Conservation (phyloP, 1,284 basidiomycete species). For the Somion occarium region DNA sequence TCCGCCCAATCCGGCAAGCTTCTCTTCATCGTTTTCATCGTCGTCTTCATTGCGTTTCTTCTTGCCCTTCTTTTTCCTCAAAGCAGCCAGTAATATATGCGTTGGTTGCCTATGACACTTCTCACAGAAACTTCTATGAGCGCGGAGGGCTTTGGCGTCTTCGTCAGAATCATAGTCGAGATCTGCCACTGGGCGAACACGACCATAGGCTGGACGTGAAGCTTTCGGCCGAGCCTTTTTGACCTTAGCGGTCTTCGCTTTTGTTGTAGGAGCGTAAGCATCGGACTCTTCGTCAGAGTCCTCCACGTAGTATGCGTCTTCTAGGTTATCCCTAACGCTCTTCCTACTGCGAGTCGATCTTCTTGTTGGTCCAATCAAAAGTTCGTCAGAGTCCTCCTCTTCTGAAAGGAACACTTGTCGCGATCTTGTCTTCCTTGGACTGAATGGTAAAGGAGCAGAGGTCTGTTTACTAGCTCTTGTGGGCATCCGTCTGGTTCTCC, state of each 20-base stretch:
- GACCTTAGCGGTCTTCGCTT: conserved; percentile 16
- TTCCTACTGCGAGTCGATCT: conserved; percentile 24
- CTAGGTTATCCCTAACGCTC: conserved; percentile 21
- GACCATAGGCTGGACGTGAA: conserved; percentile 61
- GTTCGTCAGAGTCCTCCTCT: conserved; percentile 36
- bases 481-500: conserved; percentile 14
- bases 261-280: conserved; percentile 18
- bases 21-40: conserved; percentile 51
- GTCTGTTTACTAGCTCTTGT: conserved; percentile 17
- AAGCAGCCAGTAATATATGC: conserved; percentile 42
- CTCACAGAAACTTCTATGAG: conserved; percentile 64
- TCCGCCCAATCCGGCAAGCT: conserved; percentile 58
- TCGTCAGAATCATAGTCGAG: conserved; percentile 58
- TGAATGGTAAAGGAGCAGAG: conserved; percentile 44
- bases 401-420: conserved; percentile 32
- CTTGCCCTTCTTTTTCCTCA: conserved; percentile 33
- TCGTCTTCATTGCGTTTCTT: conserved; percentile 38
- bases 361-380: conserved; percentile 16
- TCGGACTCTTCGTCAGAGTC: conserved; percentile 23
- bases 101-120: conserved; percentile 62
- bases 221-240: conserved; percentile 34
- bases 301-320: conserved; percentile 30
- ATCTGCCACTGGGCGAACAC: conserved; percentile 53
- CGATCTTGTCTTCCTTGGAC: conserved; percentile 54
- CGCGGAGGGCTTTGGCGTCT: conserved; percentile 46